These are phyloP conservation scores for Alternaria sp. DNA, from an alignment of 2,329 filamentous ascomycete genomes.

Conservation along the genomic window DNA sequence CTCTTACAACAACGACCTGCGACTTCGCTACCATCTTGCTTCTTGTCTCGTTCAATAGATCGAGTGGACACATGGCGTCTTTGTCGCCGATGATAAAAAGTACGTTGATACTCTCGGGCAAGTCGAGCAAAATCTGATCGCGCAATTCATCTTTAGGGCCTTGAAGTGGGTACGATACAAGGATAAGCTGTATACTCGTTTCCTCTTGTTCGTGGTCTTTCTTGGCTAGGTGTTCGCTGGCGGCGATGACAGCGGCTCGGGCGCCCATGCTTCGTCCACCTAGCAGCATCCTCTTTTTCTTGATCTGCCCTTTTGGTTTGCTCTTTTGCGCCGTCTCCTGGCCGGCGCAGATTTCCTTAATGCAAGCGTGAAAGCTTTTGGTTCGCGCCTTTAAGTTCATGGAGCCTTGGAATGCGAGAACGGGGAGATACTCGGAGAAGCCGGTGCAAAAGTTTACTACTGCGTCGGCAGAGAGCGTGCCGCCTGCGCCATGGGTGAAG, in stretches of 20 bases:
- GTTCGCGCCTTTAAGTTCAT: slow-evolving; percentile 52
- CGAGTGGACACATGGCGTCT: slow-evolving; percentile 35
- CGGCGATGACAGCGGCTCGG: slow-evolving; percentile 53
- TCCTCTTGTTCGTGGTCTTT: neutral
- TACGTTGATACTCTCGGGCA: slow-evolving; percentile 42
- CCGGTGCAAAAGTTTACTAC: slow-evolving; percentile 52
- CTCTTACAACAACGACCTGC: slow-evolving; percentile 48
- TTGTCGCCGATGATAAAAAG: slow-evolving; percentile 52
- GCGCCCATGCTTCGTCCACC: slow-evolving; percentile 57
- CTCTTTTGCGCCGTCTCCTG: neutral
- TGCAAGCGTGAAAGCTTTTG: slow-evolving; percentile 50
- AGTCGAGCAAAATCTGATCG: slow-evolving; percentile 50
- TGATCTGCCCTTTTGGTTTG: no score
- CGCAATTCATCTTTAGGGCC: slow-evolving; percentile 47
- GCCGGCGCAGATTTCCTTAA: slow-evolving; percentile 36
- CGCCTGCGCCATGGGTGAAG: slow-evolving; percentile 58
- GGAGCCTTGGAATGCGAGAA: slow-evolving; percentile 53
- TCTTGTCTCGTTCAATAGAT: slow-evolving; percentile 36
- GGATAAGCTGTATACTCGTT: slow-evolving; percentile 36
- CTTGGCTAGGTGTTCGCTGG: neutral
- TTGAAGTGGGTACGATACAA: slow-evolving; percentile 54
- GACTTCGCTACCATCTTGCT: slow-evolving; percentile 50
- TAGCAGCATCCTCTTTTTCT: slow-evolving; percentile 24
- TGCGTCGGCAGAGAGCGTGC: slow-evolving; percentile 51
- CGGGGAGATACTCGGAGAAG: slow-evolving; percentile 25